Percentiles rank a stretch among this genome's conserved stretches.
These are phyloP conservation scores for Barnettozyma salicaria DNA, from an alignment of 805 yeast genomes.

Conservation along the genomic window DNA sequence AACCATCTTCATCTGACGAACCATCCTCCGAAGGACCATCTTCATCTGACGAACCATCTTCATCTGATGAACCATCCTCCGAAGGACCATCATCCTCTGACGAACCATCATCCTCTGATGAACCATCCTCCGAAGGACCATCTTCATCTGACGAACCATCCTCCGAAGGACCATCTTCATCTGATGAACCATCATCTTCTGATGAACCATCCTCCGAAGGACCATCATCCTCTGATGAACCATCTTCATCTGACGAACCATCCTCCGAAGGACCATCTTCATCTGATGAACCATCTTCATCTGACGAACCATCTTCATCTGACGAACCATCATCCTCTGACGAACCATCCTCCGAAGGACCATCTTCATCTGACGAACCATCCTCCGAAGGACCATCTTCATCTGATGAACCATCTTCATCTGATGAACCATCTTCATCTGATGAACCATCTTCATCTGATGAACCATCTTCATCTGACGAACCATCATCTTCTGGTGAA, in stretches of 20 bases:
- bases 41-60: neutral
- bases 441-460: neutral
- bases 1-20: neutral
- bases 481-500: slow-evolving; percentile 2
- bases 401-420: neutral
- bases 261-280: neutral
- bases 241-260: neutral
- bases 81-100: neutral
- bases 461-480: neutral
- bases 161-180: neutral
- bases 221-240: neutral
- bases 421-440: neutral
- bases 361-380: neutral
- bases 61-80: neutral
- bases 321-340: neutral
- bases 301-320: neutral
- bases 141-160: neutral
- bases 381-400: neutral
- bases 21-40: slow-evolving; percentile 1
- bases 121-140: no score
- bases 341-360: neutral
- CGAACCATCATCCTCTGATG: neutral
- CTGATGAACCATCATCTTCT: neutral
- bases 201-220: neutral
- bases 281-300: neutral